These are phyloP conservation scores for Mucor piriformis DNA, from an alignment of 371 early-diverging fungal species.

Conservation along the genomic window DNA sequence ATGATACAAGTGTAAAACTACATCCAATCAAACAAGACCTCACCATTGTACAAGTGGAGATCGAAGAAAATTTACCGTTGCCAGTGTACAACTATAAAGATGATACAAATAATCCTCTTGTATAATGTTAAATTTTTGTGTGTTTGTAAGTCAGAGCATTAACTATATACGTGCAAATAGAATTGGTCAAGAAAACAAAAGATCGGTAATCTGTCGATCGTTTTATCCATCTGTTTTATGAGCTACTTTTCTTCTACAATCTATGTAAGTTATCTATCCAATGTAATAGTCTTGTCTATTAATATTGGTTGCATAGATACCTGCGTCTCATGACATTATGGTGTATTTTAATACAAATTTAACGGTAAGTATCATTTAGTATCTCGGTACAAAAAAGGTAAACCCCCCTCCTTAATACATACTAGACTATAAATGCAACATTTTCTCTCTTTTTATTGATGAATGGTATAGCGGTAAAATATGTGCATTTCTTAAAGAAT, in stretches of 20 bases:
- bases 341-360: slow-evolving; percentile 21
- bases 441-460: slow-evolving; percentile 21
- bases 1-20: not conserved
- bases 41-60: not conserved
- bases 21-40: not conserved
- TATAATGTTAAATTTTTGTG: not conserved
- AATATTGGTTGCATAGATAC: not conserved
- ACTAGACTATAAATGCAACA: slow-evolving; percentile 21
- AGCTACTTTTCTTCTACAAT: slow-evolving; percentile 39
- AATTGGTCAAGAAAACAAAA: slow-evolving; percentile 38
- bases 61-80: not conserved
- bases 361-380: slow-evolving; percentile 12
- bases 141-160: not conserved
- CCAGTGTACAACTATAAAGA: slow-evolving; percentile 18
- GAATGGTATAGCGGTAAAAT: slow-evolving; percentile 27
- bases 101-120: slow-evolving; percentile 32
- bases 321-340: slow-evolving; percentile 31
- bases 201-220: slow-evolving; percentile 22
- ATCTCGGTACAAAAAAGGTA: not conserved
- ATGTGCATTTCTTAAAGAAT: not conserved
- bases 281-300: not conserved
- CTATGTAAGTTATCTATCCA: slow-evolving; percentile 26
- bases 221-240: slow-evolving; percentile 36
- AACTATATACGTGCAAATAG: slow-evolving; percentile 11
- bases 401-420: not conserved